Conservation (phyloP, 2,329 filamentous ascomycete species). For the Fusarium compactum region DNA sequence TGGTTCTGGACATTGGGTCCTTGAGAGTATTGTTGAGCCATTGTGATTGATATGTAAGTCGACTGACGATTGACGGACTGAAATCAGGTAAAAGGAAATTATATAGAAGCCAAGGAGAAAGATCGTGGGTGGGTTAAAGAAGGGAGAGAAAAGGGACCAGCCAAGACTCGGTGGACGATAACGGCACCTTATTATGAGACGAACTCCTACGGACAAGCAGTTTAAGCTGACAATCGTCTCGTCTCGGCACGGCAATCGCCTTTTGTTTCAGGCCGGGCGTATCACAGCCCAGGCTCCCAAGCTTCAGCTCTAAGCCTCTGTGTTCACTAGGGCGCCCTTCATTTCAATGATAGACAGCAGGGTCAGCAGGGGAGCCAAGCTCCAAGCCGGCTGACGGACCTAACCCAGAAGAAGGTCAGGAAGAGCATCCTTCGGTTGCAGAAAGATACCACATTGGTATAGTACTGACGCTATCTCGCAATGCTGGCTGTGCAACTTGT, state of each 20-base stretch:
- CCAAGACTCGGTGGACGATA: slow-evolving; percentile 3
- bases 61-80: not conserved
- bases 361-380: slow-evolving; percentile 37
- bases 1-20: slow-evolving; percentile 47
- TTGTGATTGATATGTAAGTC: slow-evolving; percentile 28
- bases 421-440: slow-evolving; percentile 7
- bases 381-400: slow-evolving; percentile 31
- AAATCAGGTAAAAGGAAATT: not conserved
- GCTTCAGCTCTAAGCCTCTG: slow-evolving; percentile 29
- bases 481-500: slow-evolving; percentile 39
- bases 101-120: not conserved
- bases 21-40: slow-evolving; percentile 45
- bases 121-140: not conserved
- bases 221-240: slow-evolving; percentile 3
- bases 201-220: slow-evolving; percentile 13
- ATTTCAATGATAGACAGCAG: slow-evolving; percentile 42
- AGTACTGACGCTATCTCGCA: slow-evolving; percentile 7
- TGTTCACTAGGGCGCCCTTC: slow-evolving; percentile 35
- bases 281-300: slow-evolving; percentile 11
- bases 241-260: slow-evolving; percentile 25
- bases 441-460: slow-evolving; percentile 8
- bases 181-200: slow-evolving; percentile 26
- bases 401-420: slow-evolving; percentile 1
- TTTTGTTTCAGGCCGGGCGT: slow-evolving; percentile 21
- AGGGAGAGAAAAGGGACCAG: not conserved